phyloP scores from a whole-genome alignment of 1,139 yeast genomes.

The Candida freyschussii region DNA sequence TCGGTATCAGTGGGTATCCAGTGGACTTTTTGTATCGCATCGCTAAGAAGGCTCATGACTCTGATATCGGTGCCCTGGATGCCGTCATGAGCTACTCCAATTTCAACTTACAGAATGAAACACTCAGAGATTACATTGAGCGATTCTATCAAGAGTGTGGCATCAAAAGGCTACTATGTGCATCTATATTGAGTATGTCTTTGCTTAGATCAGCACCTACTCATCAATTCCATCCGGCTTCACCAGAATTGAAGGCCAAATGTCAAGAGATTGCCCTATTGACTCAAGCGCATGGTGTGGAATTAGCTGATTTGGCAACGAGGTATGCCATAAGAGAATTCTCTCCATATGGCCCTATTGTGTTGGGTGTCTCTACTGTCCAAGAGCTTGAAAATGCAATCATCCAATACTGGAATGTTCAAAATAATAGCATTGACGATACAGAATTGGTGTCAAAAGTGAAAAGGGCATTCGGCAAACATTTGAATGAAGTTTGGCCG shows the following conservation, averaged over 20 bases:
- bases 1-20: slow-evolving; percentile 90
- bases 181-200: slow-evolving; percentile 88
- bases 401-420: slow-evolving; percentile 49
- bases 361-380: slow-evolving; percentile 65
- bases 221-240: slow-evolving; percentile 78
- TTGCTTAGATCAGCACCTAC: slow-evolving; percentile 65
- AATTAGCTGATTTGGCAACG: slow-evolving; percentile 77
- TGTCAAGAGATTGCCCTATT: slow-evolving; percentile 50
- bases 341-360: slow-evolving; percentile 48
- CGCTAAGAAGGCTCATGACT: slow-evolving; percentile 35
- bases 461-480: slow-evolving; percentile 47
- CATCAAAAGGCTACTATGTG: slow-evolving; percentile 59
- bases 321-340: slow-evolving; percentile 67
- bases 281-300: slow-evolving; percentile 40
- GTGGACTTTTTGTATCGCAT: slow-evolving; percentile 56
- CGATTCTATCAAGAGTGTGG: slow-evolving; percentile 50
- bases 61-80: slow-evolving; percentile 50
- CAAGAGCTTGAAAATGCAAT: slow-evolving; percentile 62
- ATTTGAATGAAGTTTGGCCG: slow-evolving; percentile 64
- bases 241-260: slow-evolving; percentile 48
- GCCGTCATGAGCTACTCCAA: slow-evolving; percentile 76
- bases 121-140: slow-evolving; percentile 43
- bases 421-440: slow-evolving; percentile 38
- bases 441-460: slow-evolving; percentile 38
- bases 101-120: slow-evolving; percentile 77